Evolutionary conservation across 208 protist species (phyloP).

Genomic region (Blastocrithidia nonstop): DNA sequence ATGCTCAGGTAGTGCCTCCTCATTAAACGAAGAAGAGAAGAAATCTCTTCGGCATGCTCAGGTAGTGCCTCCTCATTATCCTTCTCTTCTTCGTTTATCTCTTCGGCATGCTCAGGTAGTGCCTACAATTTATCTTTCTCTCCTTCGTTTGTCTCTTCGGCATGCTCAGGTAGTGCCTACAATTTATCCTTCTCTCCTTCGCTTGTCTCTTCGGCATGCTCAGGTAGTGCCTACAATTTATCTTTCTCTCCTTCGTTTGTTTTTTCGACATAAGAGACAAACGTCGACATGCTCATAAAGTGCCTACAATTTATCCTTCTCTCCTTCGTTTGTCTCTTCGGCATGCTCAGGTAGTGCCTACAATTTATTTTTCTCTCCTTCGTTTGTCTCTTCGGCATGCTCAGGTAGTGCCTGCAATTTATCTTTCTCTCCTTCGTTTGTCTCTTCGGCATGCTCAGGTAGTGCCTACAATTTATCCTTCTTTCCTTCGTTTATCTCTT

Average conservation of each 20-base stretch:
- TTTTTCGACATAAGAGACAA: too few species aligned
- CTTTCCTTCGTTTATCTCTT: conserved; percentile 2
- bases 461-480: conserved; percentile 3
- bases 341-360: conserved; percentile 2
- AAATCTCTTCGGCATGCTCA: neutral
- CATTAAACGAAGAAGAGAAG: neutral
- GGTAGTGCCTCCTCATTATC: conserved; percentile 10
- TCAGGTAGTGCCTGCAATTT: conserved; percentile 3
- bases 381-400: neutral
- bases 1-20: conserved; percentile 6
- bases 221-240: neutral
- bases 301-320: too few species aligned
- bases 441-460: neutral
- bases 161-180: conserved; percentile 4
- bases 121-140: neutral
- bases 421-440: neutral
- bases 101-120: neutral
- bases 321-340: neutral
- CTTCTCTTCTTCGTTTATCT: neutral
- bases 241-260: too few species aligned
- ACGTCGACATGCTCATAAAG: too few species aligned
- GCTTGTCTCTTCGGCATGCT: neutral
- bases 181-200: conserved; percentile 7
- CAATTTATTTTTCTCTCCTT: neutral
- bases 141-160: conserved; percentile 2